These are phyloP conservation scores for Dissophora globulifera DNA, from an alignment of 192 early-diverging fungal species.

Conservation along the genomic window DNA sequence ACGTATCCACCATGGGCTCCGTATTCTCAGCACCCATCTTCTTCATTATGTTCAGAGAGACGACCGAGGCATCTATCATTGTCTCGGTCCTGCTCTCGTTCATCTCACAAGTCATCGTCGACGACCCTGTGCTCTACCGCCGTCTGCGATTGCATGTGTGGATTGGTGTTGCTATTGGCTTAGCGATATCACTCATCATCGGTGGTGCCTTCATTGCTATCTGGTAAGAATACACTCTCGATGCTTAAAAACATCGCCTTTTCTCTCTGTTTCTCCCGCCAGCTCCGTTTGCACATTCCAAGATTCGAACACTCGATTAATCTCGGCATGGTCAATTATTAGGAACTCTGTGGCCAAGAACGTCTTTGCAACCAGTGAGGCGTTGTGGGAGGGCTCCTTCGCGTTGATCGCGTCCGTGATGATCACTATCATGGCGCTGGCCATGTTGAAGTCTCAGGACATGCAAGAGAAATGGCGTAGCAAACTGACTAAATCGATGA, in stretches of 20 bases:
- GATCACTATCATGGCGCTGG: constrained; percentile 84
- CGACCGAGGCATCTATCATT: constrained; percentile 88
- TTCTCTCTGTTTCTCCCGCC: no score
- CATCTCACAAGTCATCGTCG: constrained; percentile 70
- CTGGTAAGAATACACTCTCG: constrained; percentile 64
- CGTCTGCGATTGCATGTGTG: constrained; percentile 76
- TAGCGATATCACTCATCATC: constrained; percentile 75
- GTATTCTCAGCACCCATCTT: constrained; percentile 77
- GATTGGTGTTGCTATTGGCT: constrained; percentile 76
- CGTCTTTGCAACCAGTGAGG: constrained; percentile 59
- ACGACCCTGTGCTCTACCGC: constrained; percentile 57
- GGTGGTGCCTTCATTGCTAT: constrained; percentile 82
- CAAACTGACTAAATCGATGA: constrained; percentile 66
- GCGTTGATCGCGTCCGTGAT: constrained; percentile 79
- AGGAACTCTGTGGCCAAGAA: constrained; percentile 57
- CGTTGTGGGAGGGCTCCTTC: constrained; percentile 89
- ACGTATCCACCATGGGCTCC: constrained; percentile 56
- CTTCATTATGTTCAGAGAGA: constrained; percentile 84
- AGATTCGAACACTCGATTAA: no score
- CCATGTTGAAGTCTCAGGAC: constrained; percentile 78
- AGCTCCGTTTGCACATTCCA: no score
- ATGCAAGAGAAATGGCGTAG: constrained; percentile 84
- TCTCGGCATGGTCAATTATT: no score
- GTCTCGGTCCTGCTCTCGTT: constrained; percentile 88
- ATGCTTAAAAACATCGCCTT: neutral